Conservation (phyloP, 768 basidiomycete genomes). For the Trichaptum fuscoviolaceum region DNA sequence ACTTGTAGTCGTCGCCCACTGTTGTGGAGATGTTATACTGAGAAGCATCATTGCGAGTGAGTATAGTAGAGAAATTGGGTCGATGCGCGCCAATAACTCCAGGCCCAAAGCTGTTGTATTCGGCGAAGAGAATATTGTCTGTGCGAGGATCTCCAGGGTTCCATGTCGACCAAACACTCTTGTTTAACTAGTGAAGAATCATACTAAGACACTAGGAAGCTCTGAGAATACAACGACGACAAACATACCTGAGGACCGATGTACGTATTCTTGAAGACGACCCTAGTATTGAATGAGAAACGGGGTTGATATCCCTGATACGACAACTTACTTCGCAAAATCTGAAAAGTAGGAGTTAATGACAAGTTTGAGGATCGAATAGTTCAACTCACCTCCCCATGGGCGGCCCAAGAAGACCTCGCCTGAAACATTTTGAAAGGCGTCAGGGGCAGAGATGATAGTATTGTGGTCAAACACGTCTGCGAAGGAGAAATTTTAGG, state of each 20-base stretch:
- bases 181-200: constrained; percentile 24
- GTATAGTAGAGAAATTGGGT: constrained; percentile 35
- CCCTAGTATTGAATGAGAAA: constrained; percentile 24
- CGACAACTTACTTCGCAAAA: constrained; percentile 34
- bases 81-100: constrained; percentile 32
- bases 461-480: constrained; percentile 42
- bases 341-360: constrained; percentile 20
- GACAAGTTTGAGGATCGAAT: constrained; percentile 4
- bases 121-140: constrained; percentile 39
- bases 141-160: constrained; percentile 30
- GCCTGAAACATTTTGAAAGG: constrained; percentile 30
- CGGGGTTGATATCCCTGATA: neutral
- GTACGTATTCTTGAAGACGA: constrained; percentile 43
- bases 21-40: constrained; percentile 38
- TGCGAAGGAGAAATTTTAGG: constrained; percentile 13
- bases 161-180: constrained; percentile 44
- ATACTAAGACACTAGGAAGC: neutral
- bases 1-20: constrained; percentile 39
- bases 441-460: constrained; percentile 36
- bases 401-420: constrained; percentile 42
- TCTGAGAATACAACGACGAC: neutral
- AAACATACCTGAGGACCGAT: constrained; percentile 26
- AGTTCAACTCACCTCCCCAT: constrained; percentile 35
- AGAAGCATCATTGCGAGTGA: constrained; percentile 33
- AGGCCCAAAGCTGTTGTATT: constrained; percentile 39